phyloP scores from a whole-genome alignment of 2,329 filamentous ascomycete species.

The Akanthomyces lecanii region DNA sequence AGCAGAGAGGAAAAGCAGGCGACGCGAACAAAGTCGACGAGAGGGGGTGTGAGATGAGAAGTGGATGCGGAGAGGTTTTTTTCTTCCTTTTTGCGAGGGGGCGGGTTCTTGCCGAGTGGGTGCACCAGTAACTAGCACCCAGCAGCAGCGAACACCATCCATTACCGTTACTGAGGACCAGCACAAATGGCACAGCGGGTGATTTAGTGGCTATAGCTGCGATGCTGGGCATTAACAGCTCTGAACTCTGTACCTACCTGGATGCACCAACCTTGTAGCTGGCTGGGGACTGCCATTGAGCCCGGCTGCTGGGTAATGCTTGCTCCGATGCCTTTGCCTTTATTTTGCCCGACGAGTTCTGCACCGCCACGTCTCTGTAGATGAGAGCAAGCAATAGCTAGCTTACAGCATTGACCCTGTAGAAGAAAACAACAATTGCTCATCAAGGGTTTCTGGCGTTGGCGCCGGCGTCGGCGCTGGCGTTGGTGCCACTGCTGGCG shows the following conservation, averaged over 20 bases:
- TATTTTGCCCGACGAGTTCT: neutral
- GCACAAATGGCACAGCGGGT: neutral
- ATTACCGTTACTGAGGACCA: neutral
- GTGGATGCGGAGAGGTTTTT: neutral
- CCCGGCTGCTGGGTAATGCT: too few species aligned
- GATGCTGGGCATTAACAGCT: neutral
- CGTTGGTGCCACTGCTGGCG: neutral
- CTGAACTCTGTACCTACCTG: neutral
- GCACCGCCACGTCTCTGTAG: neutral
- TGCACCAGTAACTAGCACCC: neutral
- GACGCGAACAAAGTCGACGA: neutral
- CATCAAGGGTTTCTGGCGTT: slow-evolving; percentile 4
- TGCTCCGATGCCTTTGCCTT: neutral
- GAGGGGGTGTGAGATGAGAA: neutral
- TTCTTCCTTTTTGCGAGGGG: neutral
- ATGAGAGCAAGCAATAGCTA: neutral
- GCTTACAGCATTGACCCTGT: neutral
- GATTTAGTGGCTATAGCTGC: neutral
- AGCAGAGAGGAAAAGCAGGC: neutral
- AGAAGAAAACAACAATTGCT: neutral
- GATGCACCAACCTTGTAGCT: neutral
- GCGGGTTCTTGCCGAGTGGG: neutral
- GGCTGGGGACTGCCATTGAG: neutral
- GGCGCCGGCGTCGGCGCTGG: neutral
- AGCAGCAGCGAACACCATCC: neutral